A percentile compares a stretch with the other conserved stretches of the same genome.
These are phyloP conservation scores for Xerophyta viscosa DNA, from an alignment of 106 monocot genomes.

Conservation along the genomic window DNA sequence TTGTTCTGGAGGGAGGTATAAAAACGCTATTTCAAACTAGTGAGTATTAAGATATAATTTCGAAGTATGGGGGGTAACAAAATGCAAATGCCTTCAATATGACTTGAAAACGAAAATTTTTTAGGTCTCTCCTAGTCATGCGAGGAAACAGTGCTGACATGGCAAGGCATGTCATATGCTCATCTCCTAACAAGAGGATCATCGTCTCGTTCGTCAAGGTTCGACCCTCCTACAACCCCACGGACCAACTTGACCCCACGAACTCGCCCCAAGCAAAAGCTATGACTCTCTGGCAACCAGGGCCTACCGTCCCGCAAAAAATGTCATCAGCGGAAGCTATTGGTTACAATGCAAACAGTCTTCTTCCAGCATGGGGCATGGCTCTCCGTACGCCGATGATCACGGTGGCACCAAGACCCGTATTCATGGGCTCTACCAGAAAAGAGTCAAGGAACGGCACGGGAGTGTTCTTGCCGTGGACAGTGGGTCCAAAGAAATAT, in stretches of 20 bases:
- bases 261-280: constrained; percentile 17
- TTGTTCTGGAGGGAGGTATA: too few species aligned
- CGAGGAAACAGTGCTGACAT: constrained; percentile 95
- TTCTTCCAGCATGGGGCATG: constrained; percentile 50
- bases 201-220: constrained; percentile 71
- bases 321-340: constrained; percentile 3
- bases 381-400: constrained; percentile 29
- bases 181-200: constrained; percentile 60
- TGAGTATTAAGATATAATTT: too few species aligned
- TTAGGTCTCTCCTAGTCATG: constrained; percentile 96
- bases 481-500: constrained; percentile 65
- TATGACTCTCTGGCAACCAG: constrained; percentile 52
- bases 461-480: constrained; percentile 88
- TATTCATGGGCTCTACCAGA: constrained; percentile 24
- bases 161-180: constrained; percentile 92
- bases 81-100: background rate
- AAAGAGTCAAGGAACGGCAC: constrained; percentile 33
- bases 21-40: too few species aligned
- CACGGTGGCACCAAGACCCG: constrained; percentile 24
- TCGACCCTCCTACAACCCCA: constrained; percentile 23
- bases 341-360: constrained; percentile 20
- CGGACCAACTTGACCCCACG: constrained; percentile 1
- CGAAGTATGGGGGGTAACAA: too few species aligned
- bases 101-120: background rate
- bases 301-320: constrained; percentile 8